These are phyloP conservation scores for Entomophthora muscae DNA, from an alignment of 371 early-diverging fungal genomes.

Conservation along the genomic window DNA sequence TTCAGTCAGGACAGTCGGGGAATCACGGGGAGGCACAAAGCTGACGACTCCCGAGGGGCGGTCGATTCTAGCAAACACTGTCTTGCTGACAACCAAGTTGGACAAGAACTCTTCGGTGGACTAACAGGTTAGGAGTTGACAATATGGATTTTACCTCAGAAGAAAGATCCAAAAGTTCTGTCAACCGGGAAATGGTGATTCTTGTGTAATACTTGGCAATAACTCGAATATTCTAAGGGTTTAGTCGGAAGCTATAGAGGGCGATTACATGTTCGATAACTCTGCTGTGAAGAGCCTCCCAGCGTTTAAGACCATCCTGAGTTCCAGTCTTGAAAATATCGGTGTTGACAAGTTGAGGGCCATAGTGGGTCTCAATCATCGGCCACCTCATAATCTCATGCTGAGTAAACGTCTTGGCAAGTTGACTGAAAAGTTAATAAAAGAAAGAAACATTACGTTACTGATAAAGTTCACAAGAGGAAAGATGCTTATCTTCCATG, in stretches of 20 bases:
- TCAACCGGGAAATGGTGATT: constrained; percentile 58
- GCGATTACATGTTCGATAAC: constrained; percentile 78
- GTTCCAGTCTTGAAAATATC: constrained; percentile 47
- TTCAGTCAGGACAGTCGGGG: constrained; percentile 72
- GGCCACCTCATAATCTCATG: constrained; percentile 89
- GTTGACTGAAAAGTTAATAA: constrained; percentile 4
- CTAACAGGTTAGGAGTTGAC: constrained; percentile 14
- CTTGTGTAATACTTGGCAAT: constrained; percentile 88
- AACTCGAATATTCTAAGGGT: constrained; percentile 70
- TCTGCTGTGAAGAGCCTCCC: constrained; percentile 74
- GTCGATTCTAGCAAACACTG: constrained; percentile 89
- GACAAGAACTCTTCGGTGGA: constrained; percentile 83
- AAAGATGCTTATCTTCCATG: constrained; percentile 33
- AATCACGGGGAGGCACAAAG: constrained; percentile 67
- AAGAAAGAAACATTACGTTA: neutral
- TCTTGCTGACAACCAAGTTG: constrained; percentile 80
- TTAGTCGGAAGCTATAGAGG: neutral
- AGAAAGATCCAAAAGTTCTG: constrained; percentile 53
- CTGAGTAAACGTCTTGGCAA: constrained; percentile 77
- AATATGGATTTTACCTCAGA: constrained; percentile 19
- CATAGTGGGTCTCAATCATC: constrained; percentile 71
- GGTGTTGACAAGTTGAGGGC: constrained; percentile 42
- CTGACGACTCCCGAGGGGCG: constrained; percentile 76
- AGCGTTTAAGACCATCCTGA: constrained; percentile 59
- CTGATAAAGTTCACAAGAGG: constrained; percentile 32